Base-by-base conservation (phyloP, 345 rosid genomes). In the Tarenaya hassleriana region DNA sequence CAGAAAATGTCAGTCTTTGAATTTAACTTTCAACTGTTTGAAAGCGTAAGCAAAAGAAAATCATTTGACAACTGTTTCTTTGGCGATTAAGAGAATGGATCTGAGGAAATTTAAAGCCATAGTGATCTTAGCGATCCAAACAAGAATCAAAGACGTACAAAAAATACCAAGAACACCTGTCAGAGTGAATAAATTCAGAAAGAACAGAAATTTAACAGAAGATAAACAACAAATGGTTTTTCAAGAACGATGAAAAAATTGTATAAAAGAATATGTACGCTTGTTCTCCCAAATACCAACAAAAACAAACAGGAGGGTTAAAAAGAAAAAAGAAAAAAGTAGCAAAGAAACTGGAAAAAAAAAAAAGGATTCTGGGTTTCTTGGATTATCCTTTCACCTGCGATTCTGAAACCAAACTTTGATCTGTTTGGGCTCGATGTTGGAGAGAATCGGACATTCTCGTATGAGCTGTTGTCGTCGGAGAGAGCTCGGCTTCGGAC, bases 321-420 rank as follows among this genome's bases (percentile, higher is more conserved):
- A n/a, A n/a, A n/a, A n/a, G n/a, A n/a, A n/a, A n/a, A n/a, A n/a
- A n/a, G n/a, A n/a, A n/a, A n/a, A n/a, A n/a, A n/a, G n/a, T n/a
- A n/a, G n/a, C n/a, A n/a, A n/a, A n/a, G n/a, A n/a, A n/a, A n/a
- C n/a, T n/a, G n/a, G n/a, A n/a, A n/a, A n/a, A n/a, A n/a, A n/a
- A n/a, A n/a, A n/a, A n/a, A 33, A n/a, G 16, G 34, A 15, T 10
- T 16, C 14, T 32, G 24, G 15, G 7, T 1, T 16, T 10, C 7
- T 33, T 6, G 20, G 45, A n/a, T n/a, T n/a, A n/a, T n/a, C n/a
- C n/a, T 4, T 24, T 45, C 47, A 86, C 99, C 99, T 88, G 76
- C 97, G 91, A 57, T 94, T 94, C 45, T 94, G 99, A 58, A 94
- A 94, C 99, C 99, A 94, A 61, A 94, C 97, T 80, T 94, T 94